phyloP scores from a whole-genome alignment of 768 basidiomycete species.

The Termitomyces sp. region DNA sequence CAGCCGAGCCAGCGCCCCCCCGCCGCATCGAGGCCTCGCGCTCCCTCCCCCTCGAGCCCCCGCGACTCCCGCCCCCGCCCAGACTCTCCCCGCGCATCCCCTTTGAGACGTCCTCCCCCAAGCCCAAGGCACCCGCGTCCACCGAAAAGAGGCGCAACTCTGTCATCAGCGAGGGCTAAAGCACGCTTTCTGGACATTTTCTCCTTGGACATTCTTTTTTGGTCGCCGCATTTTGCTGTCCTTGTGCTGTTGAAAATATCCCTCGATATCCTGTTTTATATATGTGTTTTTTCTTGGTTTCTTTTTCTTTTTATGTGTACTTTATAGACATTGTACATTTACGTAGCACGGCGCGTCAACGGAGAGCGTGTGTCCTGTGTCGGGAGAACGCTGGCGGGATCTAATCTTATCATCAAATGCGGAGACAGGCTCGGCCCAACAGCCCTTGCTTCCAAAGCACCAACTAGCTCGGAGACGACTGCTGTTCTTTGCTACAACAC shows the following conservation, averaged over 20 bases:
- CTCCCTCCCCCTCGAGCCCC: conserved; percentile 14
- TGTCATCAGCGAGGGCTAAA: too few species aligned
- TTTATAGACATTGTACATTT: background rate
- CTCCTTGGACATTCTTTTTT: too few species aligned
- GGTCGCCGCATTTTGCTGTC: background rate
- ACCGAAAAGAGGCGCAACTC: background rate
- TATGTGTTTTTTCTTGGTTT: background rate
- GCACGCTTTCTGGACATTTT: too few species aligned
- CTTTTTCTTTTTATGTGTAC: background rate
- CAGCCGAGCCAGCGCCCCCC: conserved; percentile 15
- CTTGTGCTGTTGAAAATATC: background rate
- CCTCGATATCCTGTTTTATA: too few species aligned
- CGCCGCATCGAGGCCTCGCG: conserved; percentile 42
- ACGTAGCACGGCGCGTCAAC: background rate
- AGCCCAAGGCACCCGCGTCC: background rate
- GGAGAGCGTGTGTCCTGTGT: too few species aligned
- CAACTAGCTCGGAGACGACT: too few species aligned
- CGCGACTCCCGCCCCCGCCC: background rate
- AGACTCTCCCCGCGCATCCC: conserved; percentile 13
- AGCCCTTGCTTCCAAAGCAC: too few species aligned
- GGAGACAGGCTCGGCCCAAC: too few species aligned
- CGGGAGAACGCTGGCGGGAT: too few species aligned
- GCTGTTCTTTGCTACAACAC: too few species aligned
- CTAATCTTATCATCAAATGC: too few species aligned
- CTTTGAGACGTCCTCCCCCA: conserved; percentile 27